Conservation (phyloP, 345 rosid species). For the Heritiera fomes region DNA sequence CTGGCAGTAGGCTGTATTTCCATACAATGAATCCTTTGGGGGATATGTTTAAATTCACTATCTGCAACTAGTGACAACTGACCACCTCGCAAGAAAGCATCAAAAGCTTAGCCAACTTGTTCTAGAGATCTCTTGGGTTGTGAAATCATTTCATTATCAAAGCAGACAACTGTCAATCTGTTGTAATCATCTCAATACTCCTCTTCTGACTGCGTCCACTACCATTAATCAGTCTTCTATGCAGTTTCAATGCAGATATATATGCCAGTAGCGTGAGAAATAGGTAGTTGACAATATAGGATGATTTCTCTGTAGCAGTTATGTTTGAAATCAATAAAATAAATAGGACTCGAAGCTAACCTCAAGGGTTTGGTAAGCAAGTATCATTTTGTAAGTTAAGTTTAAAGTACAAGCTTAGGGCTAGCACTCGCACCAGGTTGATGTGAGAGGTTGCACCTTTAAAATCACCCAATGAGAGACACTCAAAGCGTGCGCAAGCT, state of each 20-base stretch:
- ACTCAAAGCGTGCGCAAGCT: too few relatives aligned
- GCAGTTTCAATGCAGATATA: not conserved
- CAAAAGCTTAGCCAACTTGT: not conserved
- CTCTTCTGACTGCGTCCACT: too few relatives aligned
- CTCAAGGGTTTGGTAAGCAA: too few relatives aligned
- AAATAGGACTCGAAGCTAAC: not conserved
- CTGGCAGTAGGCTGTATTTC: not conserved
- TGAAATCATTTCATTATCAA: not conserved
- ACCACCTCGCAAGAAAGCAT: not conserved
- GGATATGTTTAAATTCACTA: not conserved
- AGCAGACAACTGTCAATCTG: not conserved
- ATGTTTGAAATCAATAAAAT: not conserved
- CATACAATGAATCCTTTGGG: not conserved
- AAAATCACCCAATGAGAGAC: too few relatives aligned
- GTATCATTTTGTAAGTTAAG: too few relatives aligned
- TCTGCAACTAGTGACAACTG: not conserved
- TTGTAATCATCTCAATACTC: not conserved
- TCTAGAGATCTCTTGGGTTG: not conserved
- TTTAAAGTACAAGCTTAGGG: too few relatives aligned
- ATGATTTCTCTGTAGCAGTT: not conserved
- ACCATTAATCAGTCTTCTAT: not conserved
- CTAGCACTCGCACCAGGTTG: too few relatives aligned
- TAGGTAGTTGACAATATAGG: too few relatives aligned
- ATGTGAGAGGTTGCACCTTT: too few relatives aligned
- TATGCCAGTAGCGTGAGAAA: too few relatives aligned